Evolutionary conservation across 2,329 filamentous ascomycete species (phyloP).

Genomic region (Decorospora gaudefroyi): DNA sequence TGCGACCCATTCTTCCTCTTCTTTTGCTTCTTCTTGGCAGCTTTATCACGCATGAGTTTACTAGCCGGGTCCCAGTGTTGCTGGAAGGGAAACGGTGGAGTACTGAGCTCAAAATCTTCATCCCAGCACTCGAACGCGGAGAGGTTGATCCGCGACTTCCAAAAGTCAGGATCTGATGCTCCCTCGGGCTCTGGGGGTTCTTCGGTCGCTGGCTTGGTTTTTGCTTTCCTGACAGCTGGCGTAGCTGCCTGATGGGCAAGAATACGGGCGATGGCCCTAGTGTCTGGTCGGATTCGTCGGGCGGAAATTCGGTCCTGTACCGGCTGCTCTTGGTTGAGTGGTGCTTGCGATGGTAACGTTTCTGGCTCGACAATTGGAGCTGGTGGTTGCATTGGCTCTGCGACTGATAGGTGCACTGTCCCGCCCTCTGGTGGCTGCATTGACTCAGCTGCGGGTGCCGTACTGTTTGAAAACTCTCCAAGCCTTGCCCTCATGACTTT

Average conservation of each 20-base stretch:
- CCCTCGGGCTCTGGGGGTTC: constrained; percentile 30
- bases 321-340: background rate
- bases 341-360: too few species aligned
- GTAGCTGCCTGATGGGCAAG: constrained; percentile 38
- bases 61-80: constrained; percentile 88
- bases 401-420: too few species aligned
- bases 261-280: constrained; percentile 38
- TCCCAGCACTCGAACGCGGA: constrained; percentile 82
- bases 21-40: constrained; percentile 61
- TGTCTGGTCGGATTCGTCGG: constrained; percentile 34
- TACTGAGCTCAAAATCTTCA: constrained; percentile 60
- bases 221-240: constrained; percentile 27
- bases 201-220: constrained; percentile 23
- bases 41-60: constrained; percentile 59
- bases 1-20: constrained; percentile 49
- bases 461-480: constrained; percentile 2
- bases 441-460: constrained; percentile 3
- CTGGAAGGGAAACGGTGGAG: constrained; percentile 86
- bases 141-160: constrained; percentile 74
- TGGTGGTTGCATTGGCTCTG: constrained; percentile 3
- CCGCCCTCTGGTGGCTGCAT: constrained; percentile 1
- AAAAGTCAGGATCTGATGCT: constrained; percentile 62
- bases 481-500: constrained; percentile 31
- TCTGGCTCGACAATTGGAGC: background rate
- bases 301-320: constrained; percentile 16